These are phyloP conservation scores for Pichiaceae sp. DNA, from an alignment of 1,139 yeast species.

Conservation along the genomic window DNA sequence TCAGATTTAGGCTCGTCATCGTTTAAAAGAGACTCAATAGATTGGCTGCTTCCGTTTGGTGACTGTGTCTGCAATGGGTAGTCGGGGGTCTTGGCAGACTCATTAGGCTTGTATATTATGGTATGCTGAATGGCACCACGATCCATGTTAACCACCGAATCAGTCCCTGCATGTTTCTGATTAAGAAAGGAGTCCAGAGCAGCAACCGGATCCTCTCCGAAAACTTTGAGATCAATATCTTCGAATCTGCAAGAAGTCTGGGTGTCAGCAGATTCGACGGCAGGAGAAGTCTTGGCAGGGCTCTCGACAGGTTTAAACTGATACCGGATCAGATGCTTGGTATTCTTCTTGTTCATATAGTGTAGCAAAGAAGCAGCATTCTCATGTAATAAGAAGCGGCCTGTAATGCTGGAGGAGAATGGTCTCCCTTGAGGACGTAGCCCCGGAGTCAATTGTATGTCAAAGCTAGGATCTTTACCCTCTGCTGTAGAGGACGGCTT, in stretches of 20 bases:
- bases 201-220: constrained; percentile 1
- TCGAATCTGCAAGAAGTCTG: constrained; percentile 1
- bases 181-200: constrained; percentile 1
- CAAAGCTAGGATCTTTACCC: background rate
- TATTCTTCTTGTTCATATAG: constrained; percentile 16
- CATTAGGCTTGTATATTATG: constrained; percentile 1
- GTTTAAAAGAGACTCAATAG: background rate
- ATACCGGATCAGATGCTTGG: constrained; percentile 13
- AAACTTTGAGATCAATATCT: background rate
- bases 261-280: background rate
- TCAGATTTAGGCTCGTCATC: background rate
- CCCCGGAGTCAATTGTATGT: background rate
- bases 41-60: too few species aligned
- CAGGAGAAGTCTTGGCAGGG: background rate
- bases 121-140: background rate
- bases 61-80: background rate
- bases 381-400: constrained; percentile 24
- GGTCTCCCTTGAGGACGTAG: constrained; percentile 31
- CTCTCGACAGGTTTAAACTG: constrained; percentile 6
- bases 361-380: constrained; percentile 16
- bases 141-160: background rate
- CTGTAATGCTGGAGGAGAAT: constrained; percentile 26
- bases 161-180: background rate
- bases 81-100: background rate
- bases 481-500: constrained; percentile 8